Conservation (phyloP, 163 green algal species). For the Prototheca cutis region DNA sequence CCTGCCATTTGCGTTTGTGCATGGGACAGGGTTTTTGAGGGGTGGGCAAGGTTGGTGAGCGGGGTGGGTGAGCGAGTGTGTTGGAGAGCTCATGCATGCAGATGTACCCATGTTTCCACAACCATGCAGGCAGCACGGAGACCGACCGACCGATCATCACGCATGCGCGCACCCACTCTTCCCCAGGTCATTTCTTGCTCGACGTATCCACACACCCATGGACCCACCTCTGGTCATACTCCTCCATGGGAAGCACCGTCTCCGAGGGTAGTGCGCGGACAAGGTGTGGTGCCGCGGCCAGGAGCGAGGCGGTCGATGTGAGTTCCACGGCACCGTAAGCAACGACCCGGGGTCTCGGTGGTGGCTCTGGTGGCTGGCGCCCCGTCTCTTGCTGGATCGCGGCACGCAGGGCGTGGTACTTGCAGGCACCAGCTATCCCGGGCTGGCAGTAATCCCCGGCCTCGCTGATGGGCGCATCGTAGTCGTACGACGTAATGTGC, state of each 20-base stretch:
- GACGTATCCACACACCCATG: too few species aligned
- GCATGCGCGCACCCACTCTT: too few species aligned
- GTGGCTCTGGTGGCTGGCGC: conserved; percentile 3
- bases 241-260: conserved; percentile 39
- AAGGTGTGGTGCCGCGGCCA: conserved; percentile 13
- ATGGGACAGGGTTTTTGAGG: too few species aligned
- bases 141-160: too few species aligned
- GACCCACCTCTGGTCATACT: conserved; percentile 43
- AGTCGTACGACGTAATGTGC: conserved; percentile 52
- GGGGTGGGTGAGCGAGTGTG: too few species aligned
- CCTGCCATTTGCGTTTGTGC: conserved; percentile 17
- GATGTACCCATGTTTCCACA: too few species aligned
- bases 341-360: conserved; percentile 7
- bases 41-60: background rate
- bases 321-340: conserved; percentile 32
- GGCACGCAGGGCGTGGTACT: conserved; percentile 21
- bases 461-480: conserved; percentile 47
- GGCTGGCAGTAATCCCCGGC: conserved; percentile 41
- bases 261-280: background rate
- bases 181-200: too few species aligned
- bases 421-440: conserved; percentile 43
- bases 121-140: too few species aligned
- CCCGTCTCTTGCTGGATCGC: conserved; percentile 11
- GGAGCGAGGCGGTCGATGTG: conserved; percentile 6
- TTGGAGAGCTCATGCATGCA: too few species aligned